Conservation (phyloP, 1,284 basidiomycete species). For the Baeospora myosura region DNA sequence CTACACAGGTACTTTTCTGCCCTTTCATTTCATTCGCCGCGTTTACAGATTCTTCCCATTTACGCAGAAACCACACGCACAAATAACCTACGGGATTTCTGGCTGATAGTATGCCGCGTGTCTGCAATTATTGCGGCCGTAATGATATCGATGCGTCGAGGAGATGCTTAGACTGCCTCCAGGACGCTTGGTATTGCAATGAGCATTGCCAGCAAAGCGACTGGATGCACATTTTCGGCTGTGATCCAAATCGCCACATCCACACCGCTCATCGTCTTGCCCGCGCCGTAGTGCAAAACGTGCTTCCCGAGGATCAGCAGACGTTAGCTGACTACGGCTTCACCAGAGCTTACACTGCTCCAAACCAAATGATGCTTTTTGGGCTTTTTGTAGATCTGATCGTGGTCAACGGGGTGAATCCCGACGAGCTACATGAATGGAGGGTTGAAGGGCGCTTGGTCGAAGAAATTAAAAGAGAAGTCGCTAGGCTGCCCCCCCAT, state of each 20-base stretch:
- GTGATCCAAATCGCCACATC: constrained; percentile 22
- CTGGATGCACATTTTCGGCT: constrained; percentile 31
- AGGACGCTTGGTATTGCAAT: constrained; percentile 25
- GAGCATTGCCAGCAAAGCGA: constrained; percentile 21
- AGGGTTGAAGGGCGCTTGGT: constrained; percentile 22
- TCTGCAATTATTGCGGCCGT: too few species aligned
- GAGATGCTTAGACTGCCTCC: too few species aligned
- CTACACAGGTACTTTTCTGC: too few species aligned
- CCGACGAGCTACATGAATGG: constrained; percentile 27
- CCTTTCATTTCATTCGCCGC: too few species aligned
- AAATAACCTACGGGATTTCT: too few species aligned
- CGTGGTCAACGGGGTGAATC: constrained; percentile 14
- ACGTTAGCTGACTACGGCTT: constrained; percentile 32
- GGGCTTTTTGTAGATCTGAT: constrained; percentile 27
- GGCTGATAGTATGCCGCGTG: too few species aligned
- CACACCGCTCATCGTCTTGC: constrained; percentile 27
- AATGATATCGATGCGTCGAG: too few species aligned
- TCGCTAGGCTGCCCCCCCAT: constrained; percentile 17
- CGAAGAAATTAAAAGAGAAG: constrained; percentile 25
- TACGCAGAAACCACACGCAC: too few species aligned
- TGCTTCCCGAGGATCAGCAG: constrained; percentile 23
- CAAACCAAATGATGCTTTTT: constrained; percentile 18
- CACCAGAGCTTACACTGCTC: constrained; percentile 12
- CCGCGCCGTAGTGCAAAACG: constrained; percentile 17
- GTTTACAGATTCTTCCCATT: too few species aligned